Evolutionary conservation across 495 filamentous ascomycete species (phyloP), one percentile per base, ranked within the genome.

Genomic region (Ascodesmis nigricans): DNA sequence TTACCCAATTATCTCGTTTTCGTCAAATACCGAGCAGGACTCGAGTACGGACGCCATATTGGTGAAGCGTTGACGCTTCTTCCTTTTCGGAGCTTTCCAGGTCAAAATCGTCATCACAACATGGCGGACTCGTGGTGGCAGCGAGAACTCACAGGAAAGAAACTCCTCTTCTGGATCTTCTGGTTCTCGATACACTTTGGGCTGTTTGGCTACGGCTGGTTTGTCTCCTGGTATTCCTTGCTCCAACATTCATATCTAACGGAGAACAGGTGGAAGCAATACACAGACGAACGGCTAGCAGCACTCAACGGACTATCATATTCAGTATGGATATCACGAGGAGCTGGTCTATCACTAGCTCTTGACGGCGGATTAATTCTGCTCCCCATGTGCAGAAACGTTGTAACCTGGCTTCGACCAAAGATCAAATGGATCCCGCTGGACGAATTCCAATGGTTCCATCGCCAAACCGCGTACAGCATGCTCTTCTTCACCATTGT

Each of bases 371-470:
- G 76, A 25, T 56, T 99, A 42, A 92, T 99, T 49, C 51, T 95
- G 18, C 58, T 95, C 35, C 87, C 87, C 5, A 91, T 95, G 67
- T 95, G 90, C 63, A 64, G 87, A 41, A 99, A 81, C 44, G 54
- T 93, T 15, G 61, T 99, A 31, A 65, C 76, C 51, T 73, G 66
- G 46, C 53, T 95, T 34, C 69, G 87, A 44, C 87, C 87, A 10
- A 90, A 87, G 64, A 59, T 93, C 42, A 63, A 68, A 52, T 91
- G 74, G 61, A 52, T 95, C 9, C 84, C 90, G 5, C 64, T 99
- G 7, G 87, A 99, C 48, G 87, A 99, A 56, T 80, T 76, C 17
- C 69, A 80, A 45, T 99, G 81, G 81, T 91, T 95, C 50, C 87
- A 99, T 62, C 67, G 90, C 22, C 87, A 99, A 55, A 70, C 91